Conservation (phyloP, 768 basidiomycete genomes). For the Russula sp. region DNA sequence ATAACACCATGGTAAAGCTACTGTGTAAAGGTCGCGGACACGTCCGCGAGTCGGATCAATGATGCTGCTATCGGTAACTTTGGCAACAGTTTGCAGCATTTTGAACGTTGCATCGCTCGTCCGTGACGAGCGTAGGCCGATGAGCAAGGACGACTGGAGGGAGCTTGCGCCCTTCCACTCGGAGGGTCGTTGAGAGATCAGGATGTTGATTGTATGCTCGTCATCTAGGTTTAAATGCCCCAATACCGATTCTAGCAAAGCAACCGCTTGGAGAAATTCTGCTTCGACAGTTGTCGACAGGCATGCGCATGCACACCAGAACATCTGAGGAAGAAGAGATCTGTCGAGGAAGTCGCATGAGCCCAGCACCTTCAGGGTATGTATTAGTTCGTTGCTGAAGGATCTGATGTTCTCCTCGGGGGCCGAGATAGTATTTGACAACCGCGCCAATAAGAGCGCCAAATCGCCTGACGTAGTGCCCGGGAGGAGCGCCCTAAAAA, state of each 20-base stretch:
- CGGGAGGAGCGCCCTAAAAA: slow-evolving; percentile 79
- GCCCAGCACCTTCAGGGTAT: slow-evolving; percentile 63
- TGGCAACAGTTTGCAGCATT: slow-evolving; percentile 57
- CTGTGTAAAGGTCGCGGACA: slow-evolving; percentile 75
- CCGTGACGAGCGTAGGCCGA: slow-evolving; percentile 72
- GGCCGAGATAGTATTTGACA: slow-evolving; percentile 79
- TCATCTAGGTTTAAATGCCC: slow-evolving; percentile 68
- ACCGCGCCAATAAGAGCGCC: slow-evolving; percentile 70
- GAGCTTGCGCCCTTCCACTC: slow-evolving; percentile 63
- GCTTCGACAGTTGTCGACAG: slow-evolving; percentile 76
- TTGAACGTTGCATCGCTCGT: slow-evolving; percentile 64
- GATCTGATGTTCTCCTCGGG: slow-evolving; percentile 70
- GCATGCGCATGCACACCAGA: slow-evolving; percentile 81
- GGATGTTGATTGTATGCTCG: slow-evolving; percentile 54
- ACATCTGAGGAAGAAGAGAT: slow-evolving; percentile 70
- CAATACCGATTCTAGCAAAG: slow-evolving; percentile 59
- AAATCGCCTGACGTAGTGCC: slow-evolving; percentile 65
- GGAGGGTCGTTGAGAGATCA: slow-evolving; percentile 59
- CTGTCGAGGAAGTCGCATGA: slow-evolving; percentile 51
- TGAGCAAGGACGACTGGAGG: slow-evolving; percentile 65
- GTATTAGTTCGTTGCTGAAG: slow-evolving; percentile 78
- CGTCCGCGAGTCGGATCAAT: slow-evolving; percentile 68
- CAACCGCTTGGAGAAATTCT: slow-evolving; percentile 67
- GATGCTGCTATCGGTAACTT: slow-evolving; percentile 53
- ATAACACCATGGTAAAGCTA: slow-evolving; percentile 84